Conservation (phyloP, 2,329 filamentous ascomycete species). For the Trichoderma citrinoviride region DNA sequence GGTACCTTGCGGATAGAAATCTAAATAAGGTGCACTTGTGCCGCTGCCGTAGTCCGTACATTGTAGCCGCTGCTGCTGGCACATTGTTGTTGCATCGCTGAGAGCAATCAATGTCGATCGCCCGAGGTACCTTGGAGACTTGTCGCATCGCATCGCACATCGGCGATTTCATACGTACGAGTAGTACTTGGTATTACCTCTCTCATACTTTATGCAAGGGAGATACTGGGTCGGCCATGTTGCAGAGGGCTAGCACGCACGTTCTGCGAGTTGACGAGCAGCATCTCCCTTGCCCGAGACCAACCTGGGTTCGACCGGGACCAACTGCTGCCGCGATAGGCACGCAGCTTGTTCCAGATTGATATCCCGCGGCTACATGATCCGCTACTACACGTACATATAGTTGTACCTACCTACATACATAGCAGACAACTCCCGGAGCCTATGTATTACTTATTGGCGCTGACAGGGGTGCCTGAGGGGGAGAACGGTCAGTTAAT, state of each 20-base stretch:
- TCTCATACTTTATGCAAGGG: background rate
- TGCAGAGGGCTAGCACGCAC: background rate
- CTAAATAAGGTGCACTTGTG: too few species aligned
- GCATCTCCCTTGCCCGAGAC: conserved; percentile 20
- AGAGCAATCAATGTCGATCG: too few species aligned
- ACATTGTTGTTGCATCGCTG: too few species aligned
- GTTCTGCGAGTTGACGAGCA: background rate
- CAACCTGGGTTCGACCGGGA: conserved; percentile 1
- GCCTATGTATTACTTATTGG: too few species aligned
- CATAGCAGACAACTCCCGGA: conserved; percentile 4
- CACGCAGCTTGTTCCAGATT: conserved; percentile 23
- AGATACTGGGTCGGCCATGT: background rate
- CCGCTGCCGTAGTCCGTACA: too few species aligned
- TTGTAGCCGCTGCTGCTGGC: too few species aligned
- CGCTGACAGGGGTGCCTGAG: background rate
- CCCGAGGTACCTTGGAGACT: background rate
- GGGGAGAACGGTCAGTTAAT: background rate
- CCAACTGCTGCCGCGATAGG: conserved; percentile 4
- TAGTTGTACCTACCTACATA: too few species aligned
- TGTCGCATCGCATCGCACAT: background rate
- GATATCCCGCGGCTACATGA: conserved; percentile 22
- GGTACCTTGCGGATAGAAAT: too few species aligned
- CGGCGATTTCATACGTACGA: too few species aligned
- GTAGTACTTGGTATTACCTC: background rate
- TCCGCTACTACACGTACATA: too few species aligned